A percentile compares a stretch with the other conserved stretches of the same genome.
Conservation (phyloP, 148 eudicot species). For the Cornus florida region DNA sequence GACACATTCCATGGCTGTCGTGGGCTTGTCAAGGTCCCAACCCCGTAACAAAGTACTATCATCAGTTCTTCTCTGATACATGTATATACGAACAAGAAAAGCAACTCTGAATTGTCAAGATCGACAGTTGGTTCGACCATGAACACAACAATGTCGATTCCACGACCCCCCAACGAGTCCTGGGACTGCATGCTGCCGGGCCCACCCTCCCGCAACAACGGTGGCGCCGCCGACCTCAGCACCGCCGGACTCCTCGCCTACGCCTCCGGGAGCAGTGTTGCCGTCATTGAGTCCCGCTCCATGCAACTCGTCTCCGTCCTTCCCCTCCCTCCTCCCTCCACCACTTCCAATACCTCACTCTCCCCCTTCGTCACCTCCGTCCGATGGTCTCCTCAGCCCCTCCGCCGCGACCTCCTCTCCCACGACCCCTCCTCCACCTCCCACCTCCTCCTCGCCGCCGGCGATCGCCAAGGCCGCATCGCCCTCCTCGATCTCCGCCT, state of each 20-base stretch:
- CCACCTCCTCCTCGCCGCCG: constrained; percentile 70
- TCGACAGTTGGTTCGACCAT: too few species aligned
- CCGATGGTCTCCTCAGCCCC: constrained; percentile 70
- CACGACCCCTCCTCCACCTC: constrained; percentile 34
- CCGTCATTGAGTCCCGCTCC: constrained; percentile 71
- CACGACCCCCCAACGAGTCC: constrained; percentile 16
- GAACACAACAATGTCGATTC: constrained; percentile 11
- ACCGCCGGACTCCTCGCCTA: constrained; percentile 85
- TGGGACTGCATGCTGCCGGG: constrained; percentile 85
- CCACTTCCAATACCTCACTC: constrained; percentile 38
- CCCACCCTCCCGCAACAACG: constrained; percentile 84
- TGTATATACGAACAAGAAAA: too few species aligned
- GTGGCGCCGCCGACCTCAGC: constrained; percentile 67
- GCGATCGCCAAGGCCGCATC: constrained; percentile 87
- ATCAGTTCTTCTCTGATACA: too few species aligned
- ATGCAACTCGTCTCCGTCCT: constrained; percentile 72
- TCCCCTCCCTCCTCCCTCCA: constrained; percentile 79
- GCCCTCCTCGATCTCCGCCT: constrained; percentile 58
- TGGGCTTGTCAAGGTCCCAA: too few species aligned
- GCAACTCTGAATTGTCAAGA: neutral
- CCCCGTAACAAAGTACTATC: too few species aligned
- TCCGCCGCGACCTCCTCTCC: constrained; percentile 40
- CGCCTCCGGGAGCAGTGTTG: constrained; percentile 79
- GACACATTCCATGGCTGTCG: too few species aligned
- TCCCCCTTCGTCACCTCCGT: constrained; percentile 87